A percentile compares a stretch with the other conserved stretches of the same genome.
Conservation (phyloP, 164 flowering plant species). For the Liriodendron chinense region DNA sequence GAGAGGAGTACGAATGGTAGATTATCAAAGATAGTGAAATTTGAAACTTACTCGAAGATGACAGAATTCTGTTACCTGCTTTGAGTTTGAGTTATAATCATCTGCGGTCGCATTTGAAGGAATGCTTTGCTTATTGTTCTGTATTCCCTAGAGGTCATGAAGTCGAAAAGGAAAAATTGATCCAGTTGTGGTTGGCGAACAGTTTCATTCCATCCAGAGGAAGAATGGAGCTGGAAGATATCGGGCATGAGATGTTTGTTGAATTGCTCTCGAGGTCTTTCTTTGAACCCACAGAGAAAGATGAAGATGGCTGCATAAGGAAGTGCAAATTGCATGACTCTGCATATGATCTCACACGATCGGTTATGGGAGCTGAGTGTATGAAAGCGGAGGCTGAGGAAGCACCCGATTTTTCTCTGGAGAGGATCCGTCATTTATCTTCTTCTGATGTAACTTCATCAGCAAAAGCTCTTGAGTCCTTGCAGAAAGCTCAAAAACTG, state of each 20-base stretch:
- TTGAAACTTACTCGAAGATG: background rate
- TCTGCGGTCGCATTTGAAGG: slow-evolving; percentile 1
- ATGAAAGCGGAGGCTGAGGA: background rate
- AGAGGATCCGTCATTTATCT: slow-evolving; percentile 9
- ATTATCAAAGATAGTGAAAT: background rate
- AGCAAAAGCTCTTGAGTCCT: background rate
- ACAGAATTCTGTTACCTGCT: background rate
- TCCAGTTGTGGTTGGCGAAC: slow-evolving; percentile 6
- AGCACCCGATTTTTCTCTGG: background rate
- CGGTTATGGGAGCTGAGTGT: background rate
- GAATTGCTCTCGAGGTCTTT: background rate
- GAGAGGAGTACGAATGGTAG: background rate
- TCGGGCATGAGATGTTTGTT: background rate
- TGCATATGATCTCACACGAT: slow-evolving; percentile 4
- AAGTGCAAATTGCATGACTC: slow-evolving; percentile 10
- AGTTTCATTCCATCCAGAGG: background rate
- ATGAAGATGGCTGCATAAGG: background rate
- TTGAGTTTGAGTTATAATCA: slow-evolving; percentile 8
- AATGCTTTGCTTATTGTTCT: slow-evolving; percentile 8
- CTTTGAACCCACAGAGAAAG: background rate
- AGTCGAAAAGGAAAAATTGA: background rate
- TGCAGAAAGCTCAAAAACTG: background rate
- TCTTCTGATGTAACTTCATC: background rate
- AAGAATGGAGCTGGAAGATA: background rate
- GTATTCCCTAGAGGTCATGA: slow-evolving; percentile 4